Base-by-base conservation (phyloP, 139 green algal genomes). In the Chlamydomonas eustigma region DNA sequence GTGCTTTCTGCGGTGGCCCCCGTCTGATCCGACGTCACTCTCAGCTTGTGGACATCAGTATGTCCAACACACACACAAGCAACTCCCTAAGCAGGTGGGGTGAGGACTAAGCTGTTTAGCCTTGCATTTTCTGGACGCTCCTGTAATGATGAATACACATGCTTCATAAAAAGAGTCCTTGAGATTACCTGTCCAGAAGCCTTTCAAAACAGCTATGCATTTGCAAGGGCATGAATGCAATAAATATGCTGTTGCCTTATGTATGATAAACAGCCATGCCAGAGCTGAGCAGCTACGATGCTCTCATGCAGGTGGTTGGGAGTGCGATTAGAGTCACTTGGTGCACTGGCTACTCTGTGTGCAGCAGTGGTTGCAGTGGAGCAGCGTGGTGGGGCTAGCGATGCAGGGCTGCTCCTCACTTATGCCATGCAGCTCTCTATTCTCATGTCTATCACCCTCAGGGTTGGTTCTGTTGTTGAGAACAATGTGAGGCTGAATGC, bases 271-370 rank as follows among this genome's bases (percentile, higher is more conserved):
- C n/a, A n/a, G n/a, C n/a, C n/a, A n/a, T n/a, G n/a, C n/a, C n/a
- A n/a, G n/a, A n/a, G n/a, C n/a, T n/a, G n/a, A n/a, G n/a, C n/a
- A n/a, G n/a, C n/a, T n/a, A n/a, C n/a, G n/a, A n/a, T n/a, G n/a
- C n/a, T n/a, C n/a, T n/a, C 18, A 18, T 58, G 44, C 39, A 68
- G 86, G 30, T 93, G 88, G 88, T 78, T 93, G 68, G 85, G 82
- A 35, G 73, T 93, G 28, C 84, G 87, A 2, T 85, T 97, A 51
- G 91, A 97, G 76, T 63, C 24, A 2, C 44, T 88, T 51, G 87
- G 90, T 4, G 77, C 82, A 1, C 5, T 88, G 5, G 80, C 82
- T 5, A 83, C 87, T 2, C 81, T 91, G 32, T 28, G 81, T 51
- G 86, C 86, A 34, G 88, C 83, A 0, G 71, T 87, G 37, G 81